phyloP scores from a whole-genome alignment of 2,329 filamentous ascomycete genomes.

The Sporothrix humicola region DNA sequence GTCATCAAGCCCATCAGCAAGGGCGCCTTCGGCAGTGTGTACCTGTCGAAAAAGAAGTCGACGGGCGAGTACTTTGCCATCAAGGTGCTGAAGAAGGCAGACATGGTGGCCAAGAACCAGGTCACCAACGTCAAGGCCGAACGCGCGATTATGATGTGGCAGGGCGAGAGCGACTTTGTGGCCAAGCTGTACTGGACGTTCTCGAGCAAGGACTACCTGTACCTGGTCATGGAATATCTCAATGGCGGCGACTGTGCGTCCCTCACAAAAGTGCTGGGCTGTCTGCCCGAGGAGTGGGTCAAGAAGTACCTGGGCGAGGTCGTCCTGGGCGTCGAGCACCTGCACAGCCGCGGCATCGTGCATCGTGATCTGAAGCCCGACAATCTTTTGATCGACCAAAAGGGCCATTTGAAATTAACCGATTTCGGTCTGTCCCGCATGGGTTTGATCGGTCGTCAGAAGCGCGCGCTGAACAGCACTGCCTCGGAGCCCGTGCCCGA shows the following conservation, averaged over 20 bases:
- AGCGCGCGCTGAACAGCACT: conserved; percentile 81
- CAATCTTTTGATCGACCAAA: conserved; percentile 95
- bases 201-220: conserved; percentile 98
- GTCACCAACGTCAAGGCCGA: conserved; percentile 99
- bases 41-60: conserved; percentile 97
- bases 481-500: conserved; percentile 86
- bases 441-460: conserved; percentile 95
- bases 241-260: conserved; percentile 98
- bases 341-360: conserved; percentile 92
- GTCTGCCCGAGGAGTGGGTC: conserved; percentile 94
- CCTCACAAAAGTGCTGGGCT: conserved; percentile 90
- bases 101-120: conserved; percentile 99
- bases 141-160: conserved; percentile 99
- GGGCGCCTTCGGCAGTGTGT: conserved; percentile 96
- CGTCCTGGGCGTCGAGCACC: conserved; percentile 92
- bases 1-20: conserved; percentile 99
- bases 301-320: conserved; percentile 98
- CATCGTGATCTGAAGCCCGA: conserved; percentile 97
- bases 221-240: conserved; percentile 98
- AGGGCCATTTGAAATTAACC: conserved; percentile 93
- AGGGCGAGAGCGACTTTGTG: conserved; percentile 98
- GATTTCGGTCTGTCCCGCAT: conserved; percentile 97
- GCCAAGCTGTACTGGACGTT: conserved; percentile 99
- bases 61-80: conserved; percentile 99
- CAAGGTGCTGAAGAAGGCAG: conserved; percentile 98